phyloP scores from a whole-genome alignment of 1,284 basidiomycete genomes.

The Tilletia caries region DNA sequence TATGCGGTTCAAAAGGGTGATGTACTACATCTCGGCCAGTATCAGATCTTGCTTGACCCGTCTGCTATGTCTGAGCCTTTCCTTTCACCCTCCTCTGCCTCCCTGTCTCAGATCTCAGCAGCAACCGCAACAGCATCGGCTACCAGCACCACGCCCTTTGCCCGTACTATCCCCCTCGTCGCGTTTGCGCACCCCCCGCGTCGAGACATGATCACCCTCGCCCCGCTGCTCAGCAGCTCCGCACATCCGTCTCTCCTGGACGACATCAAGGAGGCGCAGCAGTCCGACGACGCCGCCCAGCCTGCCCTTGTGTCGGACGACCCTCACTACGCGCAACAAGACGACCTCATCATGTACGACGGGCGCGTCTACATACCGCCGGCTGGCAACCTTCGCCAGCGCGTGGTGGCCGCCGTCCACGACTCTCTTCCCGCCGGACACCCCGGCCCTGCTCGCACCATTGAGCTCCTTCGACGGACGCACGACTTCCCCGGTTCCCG shows the following conservation, averaged over 20 bases:
- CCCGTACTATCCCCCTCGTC: not conserved
- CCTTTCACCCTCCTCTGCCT: too few relatives aligned
- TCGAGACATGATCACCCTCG: too few relatives aligned
- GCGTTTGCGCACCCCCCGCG: too few relatives aligned
- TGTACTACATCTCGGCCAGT: too few relatives aligned
- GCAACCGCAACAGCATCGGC: not conserved
- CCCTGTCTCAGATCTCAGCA: not conserved
- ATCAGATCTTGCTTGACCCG: too few relatives aligned
- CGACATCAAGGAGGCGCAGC: not conserved
- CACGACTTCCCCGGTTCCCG: slow-evolving; percentile 55
- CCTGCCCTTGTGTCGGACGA: too few relatives aligned
- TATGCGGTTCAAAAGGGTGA: not conserved
- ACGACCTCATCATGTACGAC: too few relatives aligned
- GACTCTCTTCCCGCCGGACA: not conserved
- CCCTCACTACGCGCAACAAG: too few relatives aligned
- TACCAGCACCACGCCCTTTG: not conserved
- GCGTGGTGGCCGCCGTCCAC: not conserved
- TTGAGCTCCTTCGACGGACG: slow-evolving; percentile 37
- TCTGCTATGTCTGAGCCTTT: too few relatives aligned
- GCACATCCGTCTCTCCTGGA: too few relatives aligned
- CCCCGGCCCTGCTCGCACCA: not conserved
- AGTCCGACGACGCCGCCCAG: not conserved
- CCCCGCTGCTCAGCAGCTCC: too few relatives aligned
- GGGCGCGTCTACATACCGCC: not conserved
- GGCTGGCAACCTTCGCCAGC: not conserved